Evolutionary conservation across 2,329 filamentous ascomycete genomes (phyloP).

Genomic region (Aspergillus candidus): DNA sequence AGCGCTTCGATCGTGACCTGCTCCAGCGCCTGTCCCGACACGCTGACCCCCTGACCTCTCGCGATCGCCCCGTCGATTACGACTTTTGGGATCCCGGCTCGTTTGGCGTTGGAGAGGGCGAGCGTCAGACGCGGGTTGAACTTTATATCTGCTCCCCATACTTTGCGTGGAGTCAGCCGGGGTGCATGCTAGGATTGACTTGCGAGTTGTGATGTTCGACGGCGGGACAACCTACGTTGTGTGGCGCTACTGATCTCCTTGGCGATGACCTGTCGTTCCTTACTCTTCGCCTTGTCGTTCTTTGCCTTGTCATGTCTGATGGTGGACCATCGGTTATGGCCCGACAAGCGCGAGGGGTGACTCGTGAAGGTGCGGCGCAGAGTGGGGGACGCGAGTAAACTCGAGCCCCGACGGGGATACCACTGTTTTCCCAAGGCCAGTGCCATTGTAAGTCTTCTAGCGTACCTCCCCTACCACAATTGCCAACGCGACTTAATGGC

Average conservation of each 20-base stretch:
- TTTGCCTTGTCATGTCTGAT: constrained; percentile 93
- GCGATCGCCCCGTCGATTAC: constrained; percentile 81
- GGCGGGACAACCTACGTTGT: constrained; percentile 51
- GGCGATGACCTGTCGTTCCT: constrained; percentile 60
- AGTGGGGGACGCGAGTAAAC: background rate
- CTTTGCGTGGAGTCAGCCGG: constrained; percentile 36
- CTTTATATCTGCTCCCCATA: constrained; percentile 67
- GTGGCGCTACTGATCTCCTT: constrained; percentile 70
- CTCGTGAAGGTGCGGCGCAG: constrained; percentile 44
- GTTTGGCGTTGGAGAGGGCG: constrained; percentile 71
- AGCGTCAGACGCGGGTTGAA: constrained; percentile 70
- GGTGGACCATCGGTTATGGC: constrained; percentile 92
- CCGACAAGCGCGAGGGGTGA: constrained; percentile 48
- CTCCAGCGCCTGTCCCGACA: constrained; percentile 70
- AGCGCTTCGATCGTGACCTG: constrained; percentile 72
- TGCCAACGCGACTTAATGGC: no score
- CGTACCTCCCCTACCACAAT: background rate
- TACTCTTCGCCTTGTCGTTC: constrained; percentile 69
- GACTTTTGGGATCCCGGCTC: constrained; percentile 75
- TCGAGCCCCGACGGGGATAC: no score
- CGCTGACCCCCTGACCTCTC: constrained; percentile 77
- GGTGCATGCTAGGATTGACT: no score
- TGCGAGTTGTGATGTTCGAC: no score
- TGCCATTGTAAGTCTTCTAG: constrained; percentile 16
- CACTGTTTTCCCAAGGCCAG: constrained; percentile 16